Evolutionary conservation across 106 monocot genomes (phyloP).

Genomic region (Dendrobium catenatum): DNA sequence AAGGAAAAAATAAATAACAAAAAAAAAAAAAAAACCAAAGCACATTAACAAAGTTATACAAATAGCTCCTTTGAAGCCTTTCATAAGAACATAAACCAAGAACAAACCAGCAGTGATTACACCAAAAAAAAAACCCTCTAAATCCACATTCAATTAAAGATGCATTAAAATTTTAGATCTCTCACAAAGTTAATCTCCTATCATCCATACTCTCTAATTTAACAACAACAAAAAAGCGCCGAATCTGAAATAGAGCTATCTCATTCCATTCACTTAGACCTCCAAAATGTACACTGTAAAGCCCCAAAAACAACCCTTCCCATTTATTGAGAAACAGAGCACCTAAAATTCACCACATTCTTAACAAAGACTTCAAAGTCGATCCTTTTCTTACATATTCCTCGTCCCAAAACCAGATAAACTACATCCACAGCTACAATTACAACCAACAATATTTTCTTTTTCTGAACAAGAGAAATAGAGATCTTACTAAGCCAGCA

Average conservation of each 20-base stretch:
- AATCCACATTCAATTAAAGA: not conserved
- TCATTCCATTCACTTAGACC: not conserved
- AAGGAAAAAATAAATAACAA: not conserved
- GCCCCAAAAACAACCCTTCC: not conserved
- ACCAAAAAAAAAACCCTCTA: not conserved
- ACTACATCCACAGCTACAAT: not conserved
- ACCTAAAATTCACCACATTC: not conserved
- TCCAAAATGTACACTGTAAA: not conserved
- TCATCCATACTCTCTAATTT: not conserved
- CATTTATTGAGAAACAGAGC: not conserved
- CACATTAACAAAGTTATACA: not conserved
- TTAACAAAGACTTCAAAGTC: not conserved
- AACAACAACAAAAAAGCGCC: not conserved
- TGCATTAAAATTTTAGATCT: not conserved
- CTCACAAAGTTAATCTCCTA: too few species aligned
- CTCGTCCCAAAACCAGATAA: not conserved
- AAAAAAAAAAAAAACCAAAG: not conserved
- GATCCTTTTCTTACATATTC: not conserved
- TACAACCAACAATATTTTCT: too few species aligned
- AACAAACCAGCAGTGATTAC: not conserved
- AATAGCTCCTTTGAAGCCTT: not conserved
- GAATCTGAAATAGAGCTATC: not conserved
- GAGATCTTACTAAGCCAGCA: not conserved
- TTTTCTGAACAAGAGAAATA: not conserved
- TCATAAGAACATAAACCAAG: not conserved